Percentiles rank a stretch among this genome's conserved stretches.
Evolutionary conservation across 1,139 yeast species (phyloP).

Genomic region (Lodderomyces orthopsilosis): DNA sequence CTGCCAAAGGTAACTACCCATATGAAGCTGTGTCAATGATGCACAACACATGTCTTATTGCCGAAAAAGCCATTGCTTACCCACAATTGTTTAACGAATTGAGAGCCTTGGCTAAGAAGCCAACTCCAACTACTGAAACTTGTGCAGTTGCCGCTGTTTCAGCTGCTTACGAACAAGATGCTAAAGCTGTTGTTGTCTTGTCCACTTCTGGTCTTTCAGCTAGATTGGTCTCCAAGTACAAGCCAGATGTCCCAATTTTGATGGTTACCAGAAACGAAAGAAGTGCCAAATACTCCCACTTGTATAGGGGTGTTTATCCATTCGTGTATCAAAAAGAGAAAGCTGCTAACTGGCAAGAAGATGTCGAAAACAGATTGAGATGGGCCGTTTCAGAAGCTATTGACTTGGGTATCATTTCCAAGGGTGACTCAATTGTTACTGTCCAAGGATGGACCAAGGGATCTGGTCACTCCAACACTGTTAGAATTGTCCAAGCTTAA

Average conservation of each 20-base stretch:
- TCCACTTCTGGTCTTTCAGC: constrained; percentile 96
- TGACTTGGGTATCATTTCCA: constrained; percentile 77
- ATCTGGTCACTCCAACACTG: constrained; percentile 97
- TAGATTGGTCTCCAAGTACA: constrained; percentile 93
- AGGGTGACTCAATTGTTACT: constrained; percentile 90
- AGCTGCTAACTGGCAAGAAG: constrained; percentile 90
- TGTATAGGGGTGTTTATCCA: constrained; percentile 98
- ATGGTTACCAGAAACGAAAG: constrained; percentile 96
- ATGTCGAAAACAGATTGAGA: constrained; percentile 91
- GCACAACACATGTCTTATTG: constrained; percentile 96
- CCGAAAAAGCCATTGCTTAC: constrained; percentile 96
- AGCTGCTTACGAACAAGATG: constrained; percentile 93
- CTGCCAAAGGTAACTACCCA: constrained; percentile 99
- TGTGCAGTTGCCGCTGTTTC: constrained; percentile 96
- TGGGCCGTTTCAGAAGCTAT: constrained; percentile 93
- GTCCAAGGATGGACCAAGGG: constrained; percentile 99
- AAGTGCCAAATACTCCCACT: constrained; percentile 92
- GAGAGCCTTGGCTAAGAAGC: constrained; percentile 80
- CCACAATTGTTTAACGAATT: constrained; percentile 83
- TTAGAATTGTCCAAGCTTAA: constrained; percentile 66
- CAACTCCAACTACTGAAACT: constrained; percentile 94
- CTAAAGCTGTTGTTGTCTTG: constrained; percentile 94
- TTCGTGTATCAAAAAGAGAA: constrained; percentile 71
- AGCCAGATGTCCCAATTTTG: constrained; percentile 96
- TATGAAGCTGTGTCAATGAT: constrained; percentile 95